Evolutionary conservation across 2,329 filamentous ascomycete species (phyloP).

Genomic region (Fusarium secorum): DNA sequence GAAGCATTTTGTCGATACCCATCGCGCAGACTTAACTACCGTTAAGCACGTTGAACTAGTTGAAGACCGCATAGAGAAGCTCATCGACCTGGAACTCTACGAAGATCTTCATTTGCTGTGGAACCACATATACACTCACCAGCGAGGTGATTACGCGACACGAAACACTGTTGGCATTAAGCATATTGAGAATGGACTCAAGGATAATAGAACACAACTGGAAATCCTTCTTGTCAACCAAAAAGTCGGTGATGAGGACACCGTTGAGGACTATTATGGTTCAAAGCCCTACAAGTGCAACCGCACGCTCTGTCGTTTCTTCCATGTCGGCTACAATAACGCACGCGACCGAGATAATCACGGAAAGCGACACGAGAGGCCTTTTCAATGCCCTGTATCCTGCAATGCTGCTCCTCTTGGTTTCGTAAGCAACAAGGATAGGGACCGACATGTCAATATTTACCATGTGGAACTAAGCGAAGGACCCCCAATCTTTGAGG

Average conservation of each 20-base stretch:
- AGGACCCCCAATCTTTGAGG: rapidly evolving
- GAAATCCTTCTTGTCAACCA: neutral
- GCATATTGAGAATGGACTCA: neutral
- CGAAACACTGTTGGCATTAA: neutral
- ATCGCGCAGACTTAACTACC: rapidly evolving
- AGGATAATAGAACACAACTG: neutral
- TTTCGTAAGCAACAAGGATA: neutral
- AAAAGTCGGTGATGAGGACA: neutral
- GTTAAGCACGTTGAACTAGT: rapidly evolving
- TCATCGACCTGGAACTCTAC: neutral
- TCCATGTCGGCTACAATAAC: neutral
- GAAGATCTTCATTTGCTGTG: neutral
- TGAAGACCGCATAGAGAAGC: rapidly evolving
- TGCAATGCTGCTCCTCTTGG: constrained; percentile 1
- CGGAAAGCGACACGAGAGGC: neutral
- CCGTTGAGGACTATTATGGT: neutral
- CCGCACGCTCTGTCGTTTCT: neutral
- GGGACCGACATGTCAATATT: neutral
- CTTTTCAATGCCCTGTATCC: neutral
- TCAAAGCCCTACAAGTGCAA: neutral
- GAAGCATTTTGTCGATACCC: neutral
- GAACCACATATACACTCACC: constrained; percentile 13
- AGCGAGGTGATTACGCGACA: neutral
- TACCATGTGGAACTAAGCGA: neutral
- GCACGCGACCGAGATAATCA: rapidly evolving